These are phyloP conservation scores for Globisporangium yorkense DNA, from an alignment of 352 stramenopile genomes.

Conservation along the genomic window DNA sequence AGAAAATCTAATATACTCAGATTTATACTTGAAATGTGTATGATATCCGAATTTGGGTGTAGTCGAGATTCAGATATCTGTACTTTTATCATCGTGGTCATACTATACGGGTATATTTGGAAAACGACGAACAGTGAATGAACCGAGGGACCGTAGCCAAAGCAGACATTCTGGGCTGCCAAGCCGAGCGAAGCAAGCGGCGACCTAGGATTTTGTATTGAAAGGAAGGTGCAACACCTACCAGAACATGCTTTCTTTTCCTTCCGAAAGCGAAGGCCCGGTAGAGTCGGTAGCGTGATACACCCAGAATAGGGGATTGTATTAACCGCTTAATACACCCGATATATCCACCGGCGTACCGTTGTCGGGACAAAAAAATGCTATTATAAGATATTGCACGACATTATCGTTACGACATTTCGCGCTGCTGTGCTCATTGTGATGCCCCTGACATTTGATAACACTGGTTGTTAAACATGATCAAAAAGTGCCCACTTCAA, in stretches of 20 bases:
- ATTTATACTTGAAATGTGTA: background rate
- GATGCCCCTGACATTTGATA: no score
- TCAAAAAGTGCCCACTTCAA: no score
- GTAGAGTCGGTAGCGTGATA: background rate
- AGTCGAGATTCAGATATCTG: background rate
- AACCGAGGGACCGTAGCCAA: background rate
- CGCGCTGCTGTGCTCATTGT: no score
- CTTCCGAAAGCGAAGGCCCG: background rate
- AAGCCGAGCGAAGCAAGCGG: background rate
- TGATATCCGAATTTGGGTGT: background rate
- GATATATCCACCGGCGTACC: no score
- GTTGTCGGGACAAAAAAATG: no score
- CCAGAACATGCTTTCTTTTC: background rate
- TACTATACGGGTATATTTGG: background rate
- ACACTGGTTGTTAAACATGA: no score
- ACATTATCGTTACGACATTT: no score
- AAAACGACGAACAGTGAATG: background rate
- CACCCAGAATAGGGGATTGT: background rate
- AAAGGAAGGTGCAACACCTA: background rate
- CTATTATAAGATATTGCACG: no score
- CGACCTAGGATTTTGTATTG: background rate
- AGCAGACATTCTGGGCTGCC: background rate
- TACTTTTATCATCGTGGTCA: background rate
- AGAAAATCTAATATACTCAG: background rate
- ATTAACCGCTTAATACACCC: background rate